These are phyloP conservation scores for Arthrobotrys iridis DNA, from an alignment of 2,329 filamentous ascomycete species.

Conservation along the genomic window DNA sequence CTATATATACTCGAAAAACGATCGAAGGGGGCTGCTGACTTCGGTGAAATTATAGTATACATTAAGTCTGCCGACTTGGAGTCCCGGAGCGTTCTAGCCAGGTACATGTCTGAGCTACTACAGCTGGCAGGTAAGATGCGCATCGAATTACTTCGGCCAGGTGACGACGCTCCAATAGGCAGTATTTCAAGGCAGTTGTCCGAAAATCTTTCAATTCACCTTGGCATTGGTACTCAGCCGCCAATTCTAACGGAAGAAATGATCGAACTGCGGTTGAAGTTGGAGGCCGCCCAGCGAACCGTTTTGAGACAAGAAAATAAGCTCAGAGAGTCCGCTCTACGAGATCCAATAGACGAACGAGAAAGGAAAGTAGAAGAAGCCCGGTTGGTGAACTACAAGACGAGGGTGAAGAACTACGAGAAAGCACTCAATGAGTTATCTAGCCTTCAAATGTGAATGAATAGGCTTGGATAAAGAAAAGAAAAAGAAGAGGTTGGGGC, in stretches of 20 bases:
- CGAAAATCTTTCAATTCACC: not conserved
- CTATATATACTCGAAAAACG: not conserved
- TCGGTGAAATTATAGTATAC: slow-evolving; percentile 5
- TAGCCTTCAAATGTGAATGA: not conserved
- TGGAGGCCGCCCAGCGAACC: not conserved
- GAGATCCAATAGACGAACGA: not conserved
- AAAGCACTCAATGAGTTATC: not conserved
- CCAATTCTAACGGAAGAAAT: not conserved
- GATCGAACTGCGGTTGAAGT: not conserved
- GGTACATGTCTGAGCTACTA: not conserved
- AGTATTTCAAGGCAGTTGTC: not conserved
- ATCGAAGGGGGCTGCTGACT: not conserved
- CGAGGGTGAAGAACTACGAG: not conserved
- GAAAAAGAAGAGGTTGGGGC: not conserved
- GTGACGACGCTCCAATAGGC: not conserved
- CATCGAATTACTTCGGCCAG: not conserved
- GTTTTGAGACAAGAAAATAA: slow-evolving; percentile 18
- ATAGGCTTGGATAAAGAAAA: not conserved
- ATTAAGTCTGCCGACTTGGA: not conserved
- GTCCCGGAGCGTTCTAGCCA: not conserved
- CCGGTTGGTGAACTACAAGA: not conserved
- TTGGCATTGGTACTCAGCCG: not conserved
- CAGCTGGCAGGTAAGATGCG: not conserved
- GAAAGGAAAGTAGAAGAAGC: slow-evolving; percentile 7
- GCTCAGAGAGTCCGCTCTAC: not conserved